These are phyloP conservation scores for Hypoxylon sp. DNA, from an alignment of 2,329 filamentous ascomycete species.

Conservation along the genomic window DNA sequence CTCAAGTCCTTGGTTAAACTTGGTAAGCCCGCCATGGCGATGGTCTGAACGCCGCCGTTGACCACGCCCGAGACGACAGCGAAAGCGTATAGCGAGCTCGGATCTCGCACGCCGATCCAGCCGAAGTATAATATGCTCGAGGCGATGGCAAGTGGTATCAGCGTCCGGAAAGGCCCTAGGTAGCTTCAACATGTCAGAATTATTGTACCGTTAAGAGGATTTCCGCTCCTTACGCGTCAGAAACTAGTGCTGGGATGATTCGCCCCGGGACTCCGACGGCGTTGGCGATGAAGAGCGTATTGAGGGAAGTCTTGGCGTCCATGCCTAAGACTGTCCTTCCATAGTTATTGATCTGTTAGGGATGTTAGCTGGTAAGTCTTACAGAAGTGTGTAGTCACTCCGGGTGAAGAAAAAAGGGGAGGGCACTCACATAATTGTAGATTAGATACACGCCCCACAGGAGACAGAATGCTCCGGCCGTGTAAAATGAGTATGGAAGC, in stretches of 20 bases:
- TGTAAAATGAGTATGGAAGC: conserved; percentile 56
- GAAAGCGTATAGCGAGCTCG: conserved; percentile 39
- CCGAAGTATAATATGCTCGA: conserved; percentile 57
- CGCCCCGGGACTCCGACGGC: conserved; percentile 64
- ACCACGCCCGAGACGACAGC: conserved; percentile 43
- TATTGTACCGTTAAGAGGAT: conserved; percentile 49
- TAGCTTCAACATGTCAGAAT: conserved; percentile 38
- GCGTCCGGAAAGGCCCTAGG: conserved; percentile 64
- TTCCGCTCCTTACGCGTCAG: conserved; percentile 55
- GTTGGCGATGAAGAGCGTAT: conserved; percentile 67
- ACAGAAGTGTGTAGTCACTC: conserved; percentile 28
- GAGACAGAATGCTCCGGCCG: conserved; percentile 53
- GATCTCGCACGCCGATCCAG: conserved; percentile 62
- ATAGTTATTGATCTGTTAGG: conserved; percentile 45
- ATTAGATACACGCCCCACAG: conserved; percentile 62
- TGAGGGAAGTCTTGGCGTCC: conserved; percentile 54
- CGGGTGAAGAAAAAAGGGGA: neutral
- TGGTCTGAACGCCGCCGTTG: conserved; percentile 45
- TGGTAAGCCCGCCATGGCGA: conserved; percentile 43
- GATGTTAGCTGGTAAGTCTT: conserved; percentile 5
- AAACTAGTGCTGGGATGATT: conserved; percentile 62
- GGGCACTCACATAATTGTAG: conserved; percentile 60
- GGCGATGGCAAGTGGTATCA: conserved; percentile 56
- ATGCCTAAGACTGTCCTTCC: conserved; percentile 41
- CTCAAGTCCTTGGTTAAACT: conserved; percentile 61